These are phyloP conservation scores for Beverwykella pulmonaria DNA, from an alignment of 495 filamentous ascomycete species.

Conservation along the genomic window DNA sequence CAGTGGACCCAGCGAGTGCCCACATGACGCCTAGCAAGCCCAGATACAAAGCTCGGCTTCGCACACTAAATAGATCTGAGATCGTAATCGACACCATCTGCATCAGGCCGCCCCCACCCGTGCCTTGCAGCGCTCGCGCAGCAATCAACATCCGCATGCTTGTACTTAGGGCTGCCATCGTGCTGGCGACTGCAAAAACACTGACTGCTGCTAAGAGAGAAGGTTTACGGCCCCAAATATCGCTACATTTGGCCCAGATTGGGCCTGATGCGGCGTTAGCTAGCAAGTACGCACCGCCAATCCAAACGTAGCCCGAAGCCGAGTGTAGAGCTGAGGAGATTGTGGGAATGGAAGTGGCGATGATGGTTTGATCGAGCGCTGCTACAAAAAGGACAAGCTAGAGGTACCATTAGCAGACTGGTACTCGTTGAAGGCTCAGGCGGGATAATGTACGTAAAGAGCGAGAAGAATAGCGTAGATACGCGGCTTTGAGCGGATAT, in stretches of 20 bases:
- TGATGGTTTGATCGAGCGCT: conserved; percentile 64
- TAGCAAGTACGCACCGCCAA: conserved; percentile 65
- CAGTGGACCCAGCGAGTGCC: conserved; percentile 56
- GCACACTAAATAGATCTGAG: too few species aligned
- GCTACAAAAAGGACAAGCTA: too few species aligned
- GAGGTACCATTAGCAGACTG: too few species aligned
- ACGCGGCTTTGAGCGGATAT: too few species aligned
- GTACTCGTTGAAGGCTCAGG: too few species aligned
- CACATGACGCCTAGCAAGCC: too few species aligned
- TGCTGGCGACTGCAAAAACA: conserved; percentile 42
- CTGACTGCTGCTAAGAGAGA: conserved; percentile 53
- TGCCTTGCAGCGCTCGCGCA: conserved; percentile 44
- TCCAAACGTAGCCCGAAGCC: conserved; percentile 63
- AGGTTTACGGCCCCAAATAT: conserved; percentile 63
- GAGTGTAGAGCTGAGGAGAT: conserved; percentile 60
- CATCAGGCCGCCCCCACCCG: too few species aligned
- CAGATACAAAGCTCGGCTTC: too few species aligned
- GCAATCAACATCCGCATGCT: conserved; percentile 59
- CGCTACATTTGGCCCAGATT: conserved; percentile 59
- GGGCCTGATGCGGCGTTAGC: conserved; percentile 55
- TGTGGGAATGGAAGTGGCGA: conserved; percentile 59
- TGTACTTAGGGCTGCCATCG: conserved; percentile 51
- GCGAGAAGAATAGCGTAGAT: too few species aligned
- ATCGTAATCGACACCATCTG: too few species aligned
- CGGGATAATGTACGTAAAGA: too few species aligned